These are phyloP conservation scores for Inga oerstediana DNA, from an alignment of 306 rosid genomes.

Conservation along the genomic window DNA sequence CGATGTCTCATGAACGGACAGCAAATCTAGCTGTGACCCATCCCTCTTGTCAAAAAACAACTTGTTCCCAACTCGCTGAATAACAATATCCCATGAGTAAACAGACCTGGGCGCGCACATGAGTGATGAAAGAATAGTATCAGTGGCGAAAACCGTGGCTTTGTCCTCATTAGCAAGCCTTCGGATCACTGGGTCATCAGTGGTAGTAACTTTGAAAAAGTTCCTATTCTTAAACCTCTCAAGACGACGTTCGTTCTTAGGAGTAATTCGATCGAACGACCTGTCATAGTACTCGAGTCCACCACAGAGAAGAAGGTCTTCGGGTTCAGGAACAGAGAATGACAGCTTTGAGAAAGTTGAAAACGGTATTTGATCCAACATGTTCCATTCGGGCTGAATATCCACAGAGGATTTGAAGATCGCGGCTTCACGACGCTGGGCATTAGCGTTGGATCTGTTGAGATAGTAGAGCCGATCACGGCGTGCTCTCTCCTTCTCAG, in stretches of 20 bases:
- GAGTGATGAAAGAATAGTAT: slow-evolving; percentile 77
- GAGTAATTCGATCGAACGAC: slow-evolving; percentile 64
- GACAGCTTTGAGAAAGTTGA: slow-evolving; percentile 94
- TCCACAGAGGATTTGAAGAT: slow-evolving; percentile 85
- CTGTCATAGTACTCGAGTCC: slow-evolving; percentile 85
- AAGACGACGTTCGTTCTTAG: slow-evolving; percentile 82
- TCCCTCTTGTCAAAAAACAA: slow-evolving; percentile 87
- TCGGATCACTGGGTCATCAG: slow-evolving; percentile 88
- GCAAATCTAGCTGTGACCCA: slow-evolving; percentile 89
- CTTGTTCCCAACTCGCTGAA: slow-evolving; percentile 91
- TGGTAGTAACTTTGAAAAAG: slow-evolving; percentile 89
- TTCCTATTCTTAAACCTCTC: slow-evolving; percentile 84
- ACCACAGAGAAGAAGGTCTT: slow-evolving; percentile 80
- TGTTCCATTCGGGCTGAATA: slow-evolving; percentile 95
- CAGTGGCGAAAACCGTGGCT: slow-evolving; percentile 84
- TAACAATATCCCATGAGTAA: slow-evolving; percentile 90
- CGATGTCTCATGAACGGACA: slow-evolving; percentile 89
- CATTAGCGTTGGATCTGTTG: slow-evolving; percentile 75
- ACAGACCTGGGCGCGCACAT: slow-evolving; percentile 96
- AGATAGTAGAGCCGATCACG: slow-evolving; percentile 77
- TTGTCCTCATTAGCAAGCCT: slow-evolving; percentile 86
- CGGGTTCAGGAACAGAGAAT: slow-evolving; percentile 80
- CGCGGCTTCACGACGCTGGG: slow-evolving; percentile 78
- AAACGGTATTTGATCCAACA: slow-evolving; percentile 93
- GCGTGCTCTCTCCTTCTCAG: slow-evolving; percentile 91